Evolutionary conservation across 208 protist genomes (phyloP), one percentile per base, ranked within the genome.

Genomic region (Leishmania lainsoni): DNA sequence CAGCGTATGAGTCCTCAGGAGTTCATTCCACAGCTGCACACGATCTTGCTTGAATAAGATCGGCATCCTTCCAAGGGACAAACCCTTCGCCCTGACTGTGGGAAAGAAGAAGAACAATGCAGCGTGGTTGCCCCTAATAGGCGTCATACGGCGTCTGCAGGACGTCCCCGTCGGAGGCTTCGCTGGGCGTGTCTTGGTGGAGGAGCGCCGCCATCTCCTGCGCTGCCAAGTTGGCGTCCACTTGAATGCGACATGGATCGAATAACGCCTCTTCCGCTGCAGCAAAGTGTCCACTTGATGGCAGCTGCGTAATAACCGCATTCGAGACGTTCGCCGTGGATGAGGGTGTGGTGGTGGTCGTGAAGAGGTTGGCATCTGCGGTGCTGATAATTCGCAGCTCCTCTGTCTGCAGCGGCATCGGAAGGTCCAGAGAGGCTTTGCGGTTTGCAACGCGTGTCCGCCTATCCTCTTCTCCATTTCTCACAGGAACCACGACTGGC

Each of bases 131-230:
- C 14, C 20, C 8, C 66, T 76, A 76, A 59, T 71, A 78, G 29
- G 66, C 71, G 29, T 81, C 81, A 61, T 81, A 85, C 12, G 81
- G 77, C 14, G 76, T 79, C n/a, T 65, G 61, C 29, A 26, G 49
- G n/a, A 59, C 56, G 26, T 74, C 76, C 35, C 20, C 65, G 29
- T 63, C n/a, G 9, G 68, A 56, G 42, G 56, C 48, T 9, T 81
- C 49, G 77, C 61, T 75, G 48, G 42, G 45, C 32, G 76, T n/a
- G 26, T 59, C 81, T 5, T 78, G 56, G 26, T 59, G 49, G n/a
- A 85, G 42, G 45, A 85, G 22, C 12, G 77, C 72, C 2, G 76
- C 79, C 35, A 85, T 85, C 52, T 81, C 26, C 77, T 68, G 59
- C 39, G 63, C 72, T 1, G 78, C 81, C 10, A 74, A 70, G 22